Base-by-base conservation (phyloP, 1,284 basidiomycete genomes). In the Salmacisia buchloeana region DNA sequence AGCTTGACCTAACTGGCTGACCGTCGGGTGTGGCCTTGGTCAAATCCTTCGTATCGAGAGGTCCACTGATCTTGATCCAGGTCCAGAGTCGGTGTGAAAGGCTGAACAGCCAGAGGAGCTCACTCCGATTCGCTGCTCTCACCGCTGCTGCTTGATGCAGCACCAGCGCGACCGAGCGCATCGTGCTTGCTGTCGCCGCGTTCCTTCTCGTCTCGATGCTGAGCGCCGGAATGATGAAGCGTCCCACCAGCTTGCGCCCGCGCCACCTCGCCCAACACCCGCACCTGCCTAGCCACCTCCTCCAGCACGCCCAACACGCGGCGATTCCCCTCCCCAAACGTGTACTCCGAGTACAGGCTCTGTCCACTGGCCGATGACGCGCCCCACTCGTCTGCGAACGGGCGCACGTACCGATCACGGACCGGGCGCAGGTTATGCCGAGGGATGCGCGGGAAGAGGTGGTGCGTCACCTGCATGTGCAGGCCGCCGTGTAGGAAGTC, bases 401-500 rank as follows among this genome's bases (percentile, higher is more conserved):
- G 86, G 78, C 92, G 90, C 60, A 94, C 92, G 61, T 94, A 81
- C 10, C 66, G 83, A 58, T 86, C 69, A 70, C 89, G 89, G 0
- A 92, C 91, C 63, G 86, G 84, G 39, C 87, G 86, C 59, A 98
- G 85, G 77, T 97, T 94, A 83, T 98, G 94, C 31, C 96, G 84
- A 1, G 96, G 96, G 1, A 97, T 83, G 25, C 96, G 88, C 7
- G 94, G 96, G 83, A 97, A 97, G 64, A 97, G 85, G 81, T 97
- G 96, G 77, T 98, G 94, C 3, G 94, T 92, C 41, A 97, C 92
- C 81, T 98, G 94, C 56, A 97, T 87, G 75, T 98, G 92, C 27
- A 86, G 86, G 2, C 92, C 94, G 31, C 94, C 94, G 78, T 98
- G 94, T 33, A 97, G 81, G 76, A 93, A 97, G 68, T 87, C 90